Conservation (phyloP, 805 yeast genomes). For the Starmerella roubikii region DNA sequence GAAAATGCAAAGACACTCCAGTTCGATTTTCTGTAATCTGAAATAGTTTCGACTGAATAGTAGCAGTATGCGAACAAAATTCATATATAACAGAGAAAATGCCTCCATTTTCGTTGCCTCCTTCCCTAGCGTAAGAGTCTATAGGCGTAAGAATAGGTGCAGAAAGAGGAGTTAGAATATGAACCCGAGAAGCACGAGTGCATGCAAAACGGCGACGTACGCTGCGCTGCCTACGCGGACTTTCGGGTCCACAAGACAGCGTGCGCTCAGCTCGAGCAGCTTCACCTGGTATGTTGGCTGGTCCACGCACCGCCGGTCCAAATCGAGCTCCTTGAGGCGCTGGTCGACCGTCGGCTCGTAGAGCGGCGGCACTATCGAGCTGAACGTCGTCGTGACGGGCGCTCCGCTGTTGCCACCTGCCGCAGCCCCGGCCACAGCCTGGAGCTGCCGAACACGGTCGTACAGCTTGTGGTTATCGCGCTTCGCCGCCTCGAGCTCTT, state of each 20-base stretch:
- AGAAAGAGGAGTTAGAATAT: neutral
- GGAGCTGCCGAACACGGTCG: conserved; percentile 40
- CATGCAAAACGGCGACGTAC: conserved; percentile 65
- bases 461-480: conserved; percentile 65
- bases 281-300: conserved; percentile 62
- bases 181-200: conserved; percentile 29
- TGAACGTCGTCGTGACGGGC: conserved; percentile 45
- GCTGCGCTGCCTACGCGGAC: conserved; percentile 28
- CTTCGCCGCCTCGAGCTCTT: conserved; percentile 51
- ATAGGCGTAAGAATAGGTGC: neutral
- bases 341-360: conserved; percentile 70
- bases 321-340: conserved; percentile 63
- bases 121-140: neutral
- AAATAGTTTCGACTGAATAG: too few relatives aligned
- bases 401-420: too few relatives aligned
- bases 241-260: conserved; percentile 12
- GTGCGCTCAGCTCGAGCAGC: conserved; percentile 36
- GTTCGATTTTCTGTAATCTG: too few relatives aligned
- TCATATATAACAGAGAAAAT: too few relatives aligned
- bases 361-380: conserved; percentile 29
- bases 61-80: neutral
- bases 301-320: conserved; percentile 56
- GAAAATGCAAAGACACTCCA: too few relatives aligned
- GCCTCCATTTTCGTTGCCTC: too few relatives aligned
- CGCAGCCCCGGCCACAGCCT: conserved; percentile 10